Conservation (phyloP, 2,329 filamentous ascomycete genomes). For the Diatrype stigma region DNA sequence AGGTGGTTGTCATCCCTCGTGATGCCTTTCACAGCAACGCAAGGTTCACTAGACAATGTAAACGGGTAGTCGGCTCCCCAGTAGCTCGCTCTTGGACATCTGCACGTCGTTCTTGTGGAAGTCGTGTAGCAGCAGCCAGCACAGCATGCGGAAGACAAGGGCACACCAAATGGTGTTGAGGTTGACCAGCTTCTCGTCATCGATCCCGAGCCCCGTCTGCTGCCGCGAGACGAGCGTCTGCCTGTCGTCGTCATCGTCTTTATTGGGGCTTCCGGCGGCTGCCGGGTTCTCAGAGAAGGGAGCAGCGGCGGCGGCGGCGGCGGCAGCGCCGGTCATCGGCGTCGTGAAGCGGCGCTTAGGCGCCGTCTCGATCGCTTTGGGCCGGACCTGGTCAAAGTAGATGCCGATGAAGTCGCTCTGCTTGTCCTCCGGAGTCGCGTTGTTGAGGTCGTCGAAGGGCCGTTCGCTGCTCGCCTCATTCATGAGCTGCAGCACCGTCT, state of each 20-base stretch:
- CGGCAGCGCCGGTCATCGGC: conserved; percentile 10
- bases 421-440: conserved; percentile 43
- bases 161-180: conserved; percentile 49
- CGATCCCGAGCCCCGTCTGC: neutral
- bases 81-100: conserved; percentile 47
- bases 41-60: conserved; percentile 46
- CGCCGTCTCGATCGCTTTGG: conserved; percentile 6
- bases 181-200: neutral
- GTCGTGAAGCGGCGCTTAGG: conserved; percentile 17
- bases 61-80: conserved; percentile 52
- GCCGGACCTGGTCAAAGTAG: conserved; percentile 45
- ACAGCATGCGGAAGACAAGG: conserved; percentile 53
- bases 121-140: conserved; percentile 55
- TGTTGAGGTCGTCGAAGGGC: conserved; percentile 42
- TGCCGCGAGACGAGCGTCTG: neutral
- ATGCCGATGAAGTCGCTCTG: conserved; percentile 48
- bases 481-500: conserved; percentile 43
- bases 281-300: conserved; percentile 4
- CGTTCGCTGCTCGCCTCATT: conserved; percentile 32
- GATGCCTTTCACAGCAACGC: too few relatives aligned
- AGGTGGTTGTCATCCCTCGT: too few relatives aligned
- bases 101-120: conserved; percentile 52
- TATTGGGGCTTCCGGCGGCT: neutral
- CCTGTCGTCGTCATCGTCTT: neutral
- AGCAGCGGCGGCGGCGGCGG: conserved; percentile 15